Evolutionary conservation across 345 rosid species (phyloP).

Genomic region (Schrenkiella parvula): DNA sequence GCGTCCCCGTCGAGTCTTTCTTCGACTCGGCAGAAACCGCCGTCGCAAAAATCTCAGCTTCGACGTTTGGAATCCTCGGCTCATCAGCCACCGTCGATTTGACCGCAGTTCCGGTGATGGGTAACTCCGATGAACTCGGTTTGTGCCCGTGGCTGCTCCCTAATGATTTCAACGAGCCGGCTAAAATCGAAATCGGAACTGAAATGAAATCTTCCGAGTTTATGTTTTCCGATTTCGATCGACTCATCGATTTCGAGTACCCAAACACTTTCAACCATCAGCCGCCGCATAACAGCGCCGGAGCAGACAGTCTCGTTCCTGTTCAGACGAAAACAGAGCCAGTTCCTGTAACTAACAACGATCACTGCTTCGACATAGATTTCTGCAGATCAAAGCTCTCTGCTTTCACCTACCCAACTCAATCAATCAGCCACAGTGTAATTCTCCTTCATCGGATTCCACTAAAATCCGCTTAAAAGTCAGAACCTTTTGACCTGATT

Average conservation of each 20-base stretch:
- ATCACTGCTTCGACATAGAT: constrained; percentile 49
- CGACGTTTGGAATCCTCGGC: constrained; percentile 39
- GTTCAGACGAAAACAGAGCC: constrained; percentile 49
- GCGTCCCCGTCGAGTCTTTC: constrained; percentile 69
- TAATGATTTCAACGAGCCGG: constrained; percentile 27
- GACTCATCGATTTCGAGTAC: constrained; percentile 55
- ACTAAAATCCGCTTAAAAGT: neutral
- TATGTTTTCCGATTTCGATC: constrained; percentile 49
- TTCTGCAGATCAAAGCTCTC: constrained; percentile 55
- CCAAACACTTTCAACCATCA: constrained; percentile 34
- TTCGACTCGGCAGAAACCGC: constrained; percentile 43
- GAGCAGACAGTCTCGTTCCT: constrained; percentile 73
- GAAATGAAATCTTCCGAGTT: constrained; percentile 37
- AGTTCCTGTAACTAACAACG: constrained; percentile 37
- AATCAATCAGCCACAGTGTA: constrained; percentile 53
- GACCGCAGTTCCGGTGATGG: constrained; percentile 31
- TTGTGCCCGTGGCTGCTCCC: constrained; percentile 38
- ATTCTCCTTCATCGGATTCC: constrained; percentile 6
- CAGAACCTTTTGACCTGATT: neutral
- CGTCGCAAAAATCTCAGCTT: constrained; percentile 34
- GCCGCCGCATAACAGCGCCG: constrained; percentile 43
- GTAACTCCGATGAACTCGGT: constrained; percentile 37
- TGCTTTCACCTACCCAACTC: constrained; percentile 42
- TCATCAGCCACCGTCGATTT: constrained; percentile 42
- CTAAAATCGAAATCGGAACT: constrained; percentile 24